phyloP scores from a whole-genome alignment of 1,284 basidiomycete genomes.

The Ustilago hordei region DNA sequence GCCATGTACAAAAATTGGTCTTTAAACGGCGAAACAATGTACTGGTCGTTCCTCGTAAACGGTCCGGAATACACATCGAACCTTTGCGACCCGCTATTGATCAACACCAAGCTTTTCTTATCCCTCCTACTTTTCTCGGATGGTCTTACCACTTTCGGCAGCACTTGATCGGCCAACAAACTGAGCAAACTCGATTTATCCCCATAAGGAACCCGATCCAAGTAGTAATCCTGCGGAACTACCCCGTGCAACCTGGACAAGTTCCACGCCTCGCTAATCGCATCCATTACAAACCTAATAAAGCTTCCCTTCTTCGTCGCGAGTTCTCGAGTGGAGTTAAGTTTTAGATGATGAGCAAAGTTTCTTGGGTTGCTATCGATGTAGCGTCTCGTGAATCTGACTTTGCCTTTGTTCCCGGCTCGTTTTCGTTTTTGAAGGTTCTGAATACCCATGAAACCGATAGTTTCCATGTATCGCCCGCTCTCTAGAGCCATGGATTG shows the following conservation, averaged over 20 bases:
- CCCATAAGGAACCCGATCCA: slow-evolving; percentile 58
- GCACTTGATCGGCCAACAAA: slow-evolving; percentile 55
- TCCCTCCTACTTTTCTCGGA: slow-evolving; percentile 46
- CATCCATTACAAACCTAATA: slow-evolving; percentile 60
- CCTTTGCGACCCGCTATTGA: slow-evolving; percentile 66
- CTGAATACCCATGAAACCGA: slow-evolving; percentile 53
- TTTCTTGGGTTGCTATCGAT: slow-evolving; percentile 72
- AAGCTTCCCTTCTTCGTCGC: slow-evolving; percentile 60
- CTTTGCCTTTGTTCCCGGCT: slow-evolving; percentile 48
- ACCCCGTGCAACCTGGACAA: slow-evolving; percentile 61
- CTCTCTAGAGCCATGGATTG: slow-evolving; percentile 63
- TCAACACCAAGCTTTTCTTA: slow-evolving; percentile 58
- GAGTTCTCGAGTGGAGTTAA: slow-evolving; percentile 45
- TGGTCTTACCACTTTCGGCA: slow-evolving; percentile 65
- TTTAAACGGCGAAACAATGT: slow-evolving; percentile 65
- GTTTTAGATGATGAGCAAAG: slow-evolving; percentile 58
- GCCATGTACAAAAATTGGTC: slow-evolving; percentile 63
- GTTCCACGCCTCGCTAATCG: slow-evolving; percentile 61
- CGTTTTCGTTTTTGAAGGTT: slow-evolving; percentile 40
- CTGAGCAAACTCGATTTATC: slow-evolving; percentile 58
- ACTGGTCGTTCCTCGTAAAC: slow-evolving; percentile 67
- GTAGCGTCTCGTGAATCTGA: slow-evolving; percentile 71
- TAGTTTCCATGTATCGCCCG: slow-evolving; percentile 64
- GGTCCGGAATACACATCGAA: slow-evolving; percentile 64
- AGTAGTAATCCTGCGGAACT: slow-evolving; percentile 67